Conservation (phyloP, 2,329 filamentous ascomycete genomes). For the Hypoxylon sp. region DNA sequence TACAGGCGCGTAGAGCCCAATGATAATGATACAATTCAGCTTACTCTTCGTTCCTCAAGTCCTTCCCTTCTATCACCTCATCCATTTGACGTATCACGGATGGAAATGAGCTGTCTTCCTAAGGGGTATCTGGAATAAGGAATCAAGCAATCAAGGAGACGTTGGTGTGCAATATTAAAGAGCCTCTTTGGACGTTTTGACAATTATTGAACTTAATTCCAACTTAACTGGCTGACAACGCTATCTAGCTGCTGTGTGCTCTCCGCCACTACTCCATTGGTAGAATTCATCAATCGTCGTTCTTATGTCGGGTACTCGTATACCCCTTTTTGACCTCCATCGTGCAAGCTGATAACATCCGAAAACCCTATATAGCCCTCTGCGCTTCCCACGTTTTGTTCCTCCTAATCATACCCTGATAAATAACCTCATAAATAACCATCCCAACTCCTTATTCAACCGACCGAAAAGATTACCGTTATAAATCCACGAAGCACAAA, state of each 20-base stretch:
- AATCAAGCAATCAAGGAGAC: no score
- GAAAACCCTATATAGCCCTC: conserved; percentile 9
- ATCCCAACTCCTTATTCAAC: conserved; percentile 25
- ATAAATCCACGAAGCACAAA: not conserved
- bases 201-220: no score
- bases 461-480: conserved; percentile 9
- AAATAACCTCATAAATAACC: not conserved
- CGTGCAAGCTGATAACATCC: not conserved
- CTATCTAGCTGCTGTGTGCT: conserved; percentile 4
- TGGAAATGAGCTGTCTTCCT: no score
- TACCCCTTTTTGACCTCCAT: not conserved
- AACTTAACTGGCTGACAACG: no score
- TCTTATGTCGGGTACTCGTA: not conserved
- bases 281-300: not conserved
- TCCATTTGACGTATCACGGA: no score
- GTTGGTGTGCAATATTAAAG: no score
- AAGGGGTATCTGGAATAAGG: no score
- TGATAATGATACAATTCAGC: conserved; percentile 4
- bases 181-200: no score
- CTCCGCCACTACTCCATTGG: not conserved
- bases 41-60: not conserved
- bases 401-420: not conserved
- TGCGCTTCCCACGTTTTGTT: not conserved
- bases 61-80: no score
- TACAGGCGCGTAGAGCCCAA: not conserved